These are phyloP conservation scores for Volvariella surrecta DNA, from an alignment of 1,284 basidiomycete genomes.

Conservation along the genomic window DNA sequence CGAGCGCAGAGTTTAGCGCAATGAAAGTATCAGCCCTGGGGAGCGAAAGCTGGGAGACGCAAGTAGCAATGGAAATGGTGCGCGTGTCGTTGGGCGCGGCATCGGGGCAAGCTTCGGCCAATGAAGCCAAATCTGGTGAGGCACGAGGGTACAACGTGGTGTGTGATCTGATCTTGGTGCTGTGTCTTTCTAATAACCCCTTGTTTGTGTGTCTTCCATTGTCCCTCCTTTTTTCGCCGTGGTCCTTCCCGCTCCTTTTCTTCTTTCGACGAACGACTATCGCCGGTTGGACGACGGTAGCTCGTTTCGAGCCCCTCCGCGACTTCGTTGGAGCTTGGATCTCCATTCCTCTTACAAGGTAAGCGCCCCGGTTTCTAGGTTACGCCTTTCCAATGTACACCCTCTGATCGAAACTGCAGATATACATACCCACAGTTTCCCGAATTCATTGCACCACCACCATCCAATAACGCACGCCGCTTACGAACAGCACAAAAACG, in stretches of 20 bases:
- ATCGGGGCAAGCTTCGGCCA: conserved; percentile 11
- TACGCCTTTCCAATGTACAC: conserved; percentile 5
- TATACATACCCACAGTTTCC: conserved; percentile 21
- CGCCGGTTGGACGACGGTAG: conserved; percentile 16
- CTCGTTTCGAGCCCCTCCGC: conserved; percentile 18
- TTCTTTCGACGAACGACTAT: conserved; percentile 12
- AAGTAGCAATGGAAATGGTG: conserved; percentile 28
- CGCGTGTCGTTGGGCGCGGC: conserved; percentile 20
- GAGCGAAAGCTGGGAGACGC: conserved; percentile 26
- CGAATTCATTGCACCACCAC: conserved; percentile 18
- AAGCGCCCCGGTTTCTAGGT: conserved; percentile 9
- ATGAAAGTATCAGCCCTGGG: conserved; percentile 20
- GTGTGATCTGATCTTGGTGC: conserved; percentile 11
- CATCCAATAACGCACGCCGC: conserved; percentile 7
- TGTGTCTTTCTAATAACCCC: conserved; percentile 7
- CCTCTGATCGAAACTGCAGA: conserved; percentile 10
- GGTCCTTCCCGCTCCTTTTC: conserved; percentile 14
- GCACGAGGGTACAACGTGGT: conserved; percentile 30
- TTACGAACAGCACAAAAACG: conserved; percentile 6
- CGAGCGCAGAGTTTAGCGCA: conserved; percentile 29
- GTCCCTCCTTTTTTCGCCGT: conserved; percentile 15
- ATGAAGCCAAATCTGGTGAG: conserved; percentile 17
- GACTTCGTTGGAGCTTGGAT: conserved; percentile 18
- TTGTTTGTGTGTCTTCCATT: conserved; percentile 16
- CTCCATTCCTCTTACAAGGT: conserved; percentile 31